A percentile compares a stretch with the other conserved stretches of the same genome.
Conservation (phyloP, 495 filamentous ascomycete genomes). For the Patellaria atrata region DNA sequence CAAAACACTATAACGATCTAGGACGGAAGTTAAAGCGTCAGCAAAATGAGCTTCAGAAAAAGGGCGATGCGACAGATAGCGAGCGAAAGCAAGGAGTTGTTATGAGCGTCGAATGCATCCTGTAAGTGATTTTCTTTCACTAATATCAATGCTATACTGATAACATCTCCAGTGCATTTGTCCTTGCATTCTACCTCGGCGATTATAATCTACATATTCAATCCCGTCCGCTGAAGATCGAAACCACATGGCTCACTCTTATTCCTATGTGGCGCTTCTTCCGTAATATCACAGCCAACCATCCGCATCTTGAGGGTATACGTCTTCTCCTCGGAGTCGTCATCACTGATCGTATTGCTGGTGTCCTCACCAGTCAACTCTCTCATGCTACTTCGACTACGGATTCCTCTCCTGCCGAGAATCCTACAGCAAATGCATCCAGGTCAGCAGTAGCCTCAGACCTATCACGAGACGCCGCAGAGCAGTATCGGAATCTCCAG, state of each 20-base stretch:
- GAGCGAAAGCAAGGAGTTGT: slow-evolving; percentile 14
- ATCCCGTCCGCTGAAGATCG: slow-evolving; percentile 6
- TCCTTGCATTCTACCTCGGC: slow-evolving; percentile 10
- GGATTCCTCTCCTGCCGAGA: too few relatives aligned
- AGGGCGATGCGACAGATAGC: slow-evolving; percentile 4
- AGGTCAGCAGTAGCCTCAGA: too few relatives aligned
- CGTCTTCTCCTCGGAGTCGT: slow-evolving; percentile 9
- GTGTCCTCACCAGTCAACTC: slow-evolving; percentile 5
- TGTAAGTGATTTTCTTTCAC: slow-evolving; percentile 4
- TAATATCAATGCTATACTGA: slow-evolving; percentile 3
- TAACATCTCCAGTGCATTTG: slow-evolving; percentile 9
- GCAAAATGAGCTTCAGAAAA: slow-evolving; percentile 6
- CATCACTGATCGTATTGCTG: slow-evolving; percentile 12
- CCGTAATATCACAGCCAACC: slow-evolving; percentile 4
- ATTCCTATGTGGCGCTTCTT: slow-evolving; percentile 12
- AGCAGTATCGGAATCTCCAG: slow-evolving; percentile 6
- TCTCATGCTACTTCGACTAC: too few relatives aligned
- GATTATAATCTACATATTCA: slow-evolving; percentile 6
- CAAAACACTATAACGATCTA: slow-evolving; percentile 9
- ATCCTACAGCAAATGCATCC: too few relatives aligned
- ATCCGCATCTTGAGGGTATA: slow-evolving; percentile 14
- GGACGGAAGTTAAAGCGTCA: slow-evolving; percentile 18
- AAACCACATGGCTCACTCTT: slow-evolving; percentile 16
- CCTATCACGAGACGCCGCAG: too few relatives aligned
- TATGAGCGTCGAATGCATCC: slow-evolving; percentile 15